Base-by-base conservation (phyloP, 495 filamentous ascomycete species). In the Pyrenula massariospora region DNA sequence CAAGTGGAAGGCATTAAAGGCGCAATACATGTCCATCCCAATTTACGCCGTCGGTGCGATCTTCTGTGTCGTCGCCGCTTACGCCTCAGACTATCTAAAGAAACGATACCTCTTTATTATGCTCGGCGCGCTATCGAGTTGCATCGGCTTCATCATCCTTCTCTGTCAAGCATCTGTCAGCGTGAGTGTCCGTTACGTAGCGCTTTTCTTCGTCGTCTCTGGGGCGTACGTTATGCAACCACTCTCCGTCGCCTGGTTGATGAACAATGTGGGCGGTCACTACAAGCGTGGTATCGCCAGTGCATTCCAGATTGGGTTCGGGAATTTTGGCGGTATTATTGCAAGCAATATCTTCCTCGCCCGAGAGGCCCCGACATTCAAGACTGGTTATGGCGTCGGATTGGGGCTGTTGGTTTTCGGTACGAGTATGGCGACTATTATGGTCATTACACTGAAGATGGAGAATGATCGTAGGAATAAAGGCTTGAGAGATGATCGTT, bases 211-310 rank as follows among this genome's bases (percentile, higher is more conserved):
- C 49, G 73, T 79, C 63, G 71, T 74, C 0, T 68, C 70, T 0
- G 80, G 79, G 0, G 71, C 75, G 56, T 82, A 77, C 54, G 66
- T 73, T 10, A 70, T 70, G 47, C 65, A 75, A 0, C 77, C 80
- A 1, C 73, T 77, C 23, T 72, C 74, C 10, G 58, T 84, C 15
- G 75, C 75, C 1, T 85, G 82, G 83, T 71, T 83, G 55, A 72
- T 70, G 19, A 79, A 78, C 54, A 82, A 83, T 58, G 69, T 84
- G 2, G 74, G 76, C 1, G 81, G 82, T 19, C 80, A 84, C 59
- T 85, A 81, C 63, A 85, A 86, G 62, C 77, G 81, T 15, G 73
- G 76, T 11, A 76, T 84, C 22, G 77, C 73, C 2, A 73, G 77
- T 0, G 81, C 75, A 0, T 63, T 83, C 63, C 70, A 81, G 62